Base-by-base conservation (phyloP, 257 asterid species). In the Solanum bulbocastanum region DNA sequence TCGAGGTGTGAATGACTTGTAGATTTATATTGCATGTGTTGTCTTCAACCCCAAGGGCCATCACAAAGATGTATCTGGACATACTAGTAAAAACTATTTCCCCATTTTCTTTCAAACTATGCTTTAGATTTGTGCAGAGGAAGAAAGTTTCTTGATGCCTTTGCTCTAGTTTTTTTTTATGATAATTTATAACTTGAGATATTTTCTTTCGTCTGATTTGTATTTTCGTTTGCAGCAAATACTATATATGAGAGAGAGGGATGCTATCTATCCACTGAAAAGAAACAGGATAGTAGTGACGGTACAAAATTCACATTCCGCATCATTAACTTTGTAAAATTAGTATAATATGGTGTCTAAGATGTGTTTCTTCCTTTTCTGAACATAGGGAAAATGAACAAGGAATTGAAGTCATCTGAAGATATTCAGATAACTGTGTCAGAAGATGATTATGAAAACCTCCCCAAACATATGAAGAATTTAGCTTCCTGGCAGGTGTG, bases 401-500 rank as follows among this genome's bases (percentile, higher is more conserved):
- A 90, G 81, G 92, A 85, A 14, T 39, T 74, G 74, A 69, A 69
- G 89, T 87, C 87, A 46, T 83, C 62, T 86, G 90, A 90, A 88
- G 94, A 89, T 73, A 86, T 91, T 68, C 89, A 87, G 72, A 85
- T 96, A 84, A 86, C 83, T 84, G 92, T 95, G 75, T 87, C 94
- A 2, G 90, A 72, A 85, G 94, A 93, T 89, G 98, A 95, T 90
- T 96, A 94, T 90, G 98, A 95, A 88, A 92, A 88, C 87, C 98
- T 95, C 35, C 98, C 99, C 4, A 94, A 92, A 83, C 91, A 91
- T 87, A 94, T 96, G 95, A 94, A 92, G 92, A 92, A 91, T 65
- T 89, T 96, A 90, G 95, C 90, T 32, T 90, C 98, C 8, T 94
- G 98, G 98, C 95, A 96, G 99, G 99, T 96, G 90, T 36, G 90